These are phyloP conservation scores for Sclerotinia minor DNA, from an alignment of 2,329 filamentous ascomycete genomes.

Conservation along the genomic window DNA sequence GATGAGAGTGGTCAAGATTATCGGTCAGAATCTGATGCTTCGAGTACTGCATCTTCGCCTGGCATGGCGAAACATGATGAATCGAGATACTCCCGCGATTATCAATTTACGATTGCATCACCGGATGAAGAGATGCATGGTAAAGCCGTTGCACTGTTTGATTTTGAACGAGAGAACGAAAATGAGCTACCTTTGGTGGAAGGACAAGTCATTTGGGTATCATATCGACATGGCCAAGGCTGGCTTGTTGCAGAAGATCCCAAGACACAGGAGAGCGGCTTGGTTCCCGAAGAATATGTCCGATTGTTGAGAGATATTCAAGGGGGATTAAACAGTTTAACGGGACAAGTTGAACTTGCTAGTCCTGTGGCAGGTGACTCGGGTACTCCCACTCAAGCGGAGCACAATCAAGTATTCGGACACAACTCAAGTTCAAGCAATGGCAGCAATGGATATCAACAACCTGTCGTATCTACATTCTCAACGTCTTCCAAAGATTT, in stretches of 20 bases:
- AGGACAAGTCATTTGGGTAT: conserved; percentile 94
- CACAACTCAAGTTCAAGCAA: conserved; percentile 49
- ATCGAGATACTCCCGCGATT: conserved; percentile 84
- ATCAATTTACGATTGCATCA: conserved; percentile 91
- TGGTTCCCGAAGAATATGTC: conserved; percentile 96
- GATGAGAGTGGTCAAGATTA: conserved; percentile 44
- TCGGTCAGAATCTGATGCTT: conserved; percentile 57
- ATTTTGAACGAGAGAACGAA: conserved; percentile 93
- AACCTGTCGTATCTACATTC: conserved; percentile 67
- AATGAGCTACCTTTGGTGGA: conserved; percentile 92
- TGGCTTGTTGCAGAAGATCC: conserved; percentile 98
- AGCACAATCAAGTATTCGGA: conserved; percentile 51
- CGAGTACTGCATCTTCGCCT: conserved; percentile 60
- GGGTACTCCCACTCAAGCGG: conserved; percentile 62
- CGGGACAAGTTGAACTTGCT: conserved; percentile 55
- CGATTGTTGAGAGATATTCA: conserved; percentile 90
- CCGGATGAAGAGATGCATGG: conserved; percentile 98
- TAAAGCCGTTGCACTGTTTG: conserved; percentile 91
- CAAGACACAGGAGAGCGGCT: conserved; percentile 86
- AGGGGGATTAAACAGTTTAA: conserved; percentile 76
- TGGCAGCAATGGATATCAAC: conserved; percentile 62
- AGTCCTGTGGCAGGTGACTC: conserved; percentile 55
- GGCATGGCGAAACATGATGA: conserved; percentile 63
- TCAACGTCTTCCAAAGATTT: conserved; percentile 70
- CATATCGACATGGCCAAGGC: conserved; percentile 92